Evolutionary conservation across 1,139 yeast species (phyloP).

Genomic region (Candida mesenterica): DNA sequence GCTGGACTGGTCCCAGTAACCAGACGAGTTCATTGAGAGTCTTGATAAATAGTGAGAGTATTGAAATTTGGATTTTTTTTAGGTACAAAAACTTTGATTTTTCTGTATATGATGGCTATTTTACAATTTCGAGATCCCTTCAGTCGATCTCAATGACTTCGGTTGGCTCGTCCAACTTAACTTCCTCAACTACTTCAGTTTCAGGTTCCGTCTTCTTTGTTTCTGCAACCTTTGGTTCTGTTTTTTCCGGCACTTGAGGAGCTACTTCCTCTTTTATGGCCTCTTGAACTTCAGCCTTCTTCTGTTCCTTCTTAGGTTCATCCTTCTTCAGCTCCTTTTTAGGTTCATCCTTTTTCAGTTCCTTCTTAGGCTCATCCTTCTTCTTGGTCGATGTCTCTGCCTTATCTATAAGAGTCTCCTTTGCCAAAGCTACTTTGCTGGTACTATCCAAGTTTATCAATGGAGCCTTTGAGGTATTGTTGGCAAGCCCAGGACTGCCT

Average conservation of each 20-base stretch:
- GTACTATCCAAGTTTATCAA: conserved; percentile 33
- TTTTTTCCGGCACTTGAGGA: conserved; percentile 5
- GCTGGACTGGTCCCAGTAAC: conserved; percentile 28
- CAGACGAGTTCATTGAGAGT: conserved; percentile 26
- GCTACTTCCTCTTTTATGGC: conserved; percentile 5
- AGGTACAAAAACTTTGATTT: no score
- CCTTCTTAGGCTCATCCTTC: conserved; percentile 7
- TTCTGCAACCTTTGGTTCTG: conserved; percentile 10
- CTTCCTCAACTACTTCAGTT: not conserved
- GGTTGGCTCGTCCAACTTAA: not conserved
- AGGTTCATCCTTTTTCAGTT: conserved; percentile 8
- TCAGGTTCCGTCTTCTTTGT: conserved; percentile 9
- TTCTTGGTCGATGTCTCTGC: conserved; percentile 12
- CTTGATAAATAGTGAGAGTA: not conserved
- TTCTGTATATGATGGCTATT: no score
- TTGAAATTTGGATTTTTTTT: not conserved
- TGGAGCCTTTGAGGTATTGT: conserved; percentile 16
- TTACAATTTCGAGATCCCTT: no score
- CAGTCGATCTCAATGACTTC: conserved; percentile 1
- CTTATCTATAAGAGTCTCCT: conserved; percentile 42
- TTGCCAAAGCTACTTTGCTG: conserved; percentile 35
- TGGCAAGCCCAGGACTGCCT: conserved; percentile 3
- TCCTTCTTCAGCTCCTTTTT: conserved; percentile 6
- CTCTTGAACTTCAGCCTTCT: conserved; percentile 7
- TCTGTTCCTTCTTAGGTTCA: conserved; percentile 7